Base-by-base conservation (phyloP, 2,329 filamentous ascomycete species). In the Alternaria arbusti region DNA sequence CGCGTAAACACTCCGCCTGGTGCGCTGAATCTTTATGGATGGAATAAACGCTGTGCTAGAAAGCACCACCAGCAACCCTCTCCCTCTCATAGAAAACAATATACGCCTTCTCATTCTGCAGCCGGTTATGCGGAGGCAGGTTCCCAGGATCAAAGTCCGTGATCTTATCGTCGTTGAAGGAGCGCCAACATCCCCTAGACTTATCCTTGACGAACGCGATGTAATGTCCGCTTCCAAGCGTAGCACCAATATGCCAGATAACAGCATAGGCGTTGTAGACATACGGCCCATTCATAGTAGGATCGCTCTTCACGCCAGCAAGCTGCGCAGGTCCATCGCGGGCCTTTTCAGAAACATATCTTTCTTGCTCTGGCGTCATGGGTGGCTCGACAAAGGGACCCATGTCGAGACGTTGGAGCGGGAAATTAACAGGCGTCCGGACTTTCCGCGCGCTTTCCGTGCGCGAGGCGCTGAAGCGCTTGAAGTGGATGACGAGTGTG, bases 181-280 rank as follows among this genome's bases (percentile, higher is more conserved):
- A 84, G 28, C 87, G 82, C 88, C 88, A 90, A 63, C 84, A 85
- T 25, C 84, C 83, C 26, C 86, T 82, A 30, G 83, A 78, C 45
- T 76, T 77, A 63, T 85, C 84, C 59, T 81, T 82, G 47, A 82
- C 82, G 26, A 91, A 89, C 4, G 89, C 86, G 57, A 90, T 90
- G 78, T 97, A 97, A 80, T 97, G 94, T 0, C 94, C 94, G 54
- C 87, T 88, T 40, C 88, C 87, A 56, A 91, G 84, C 1, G 85
- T 88, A 1, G 82, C 82, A 22, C 94, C 94, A 5, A 87, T 80
- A 78, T 97, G 94, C 65, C 91, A 86, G 57, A 96, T 88, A 7
- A 97, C 91, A 3, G 90, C 95, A 76, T 97, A 97, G 56, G 92
- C 90, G 74, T 97, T 91, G 79, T 97, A 99, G 6, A 84, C 82